A percentile compares a stretch with the other conserved stretches of the same genome.
phyloP scores from a whole-genome alignment of 331 rosid species.

The Rosa hybrid region DNA sequence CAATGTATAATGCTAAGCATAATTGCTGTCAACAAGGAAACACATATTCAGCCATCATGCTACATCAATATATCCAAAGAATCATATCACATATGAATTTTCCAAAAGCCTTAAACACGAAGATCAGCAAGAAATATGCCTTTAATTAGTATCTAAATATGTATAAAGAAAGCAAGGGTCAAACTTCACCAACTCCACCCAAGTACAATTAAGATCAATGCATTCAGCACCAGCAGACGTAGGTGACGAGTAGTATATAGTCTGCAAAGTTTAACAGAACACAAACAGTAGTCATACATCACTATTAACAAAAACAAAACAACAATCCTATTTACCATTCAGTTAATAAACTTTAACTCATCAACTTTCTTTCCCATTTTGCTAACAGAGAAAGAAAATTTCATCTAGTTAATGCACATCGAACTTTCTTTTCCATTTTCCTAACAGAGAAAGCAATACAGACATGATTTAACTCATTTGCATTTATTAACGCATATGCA shows the following conservation, averaged over 20 bases:
- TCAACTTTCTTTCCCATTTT: too few relatives aligned
- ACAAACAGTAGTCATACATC: neutral
- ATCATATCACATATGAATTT: neutral
- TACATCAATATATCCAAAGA: neutral
- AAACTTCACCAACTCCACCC: constrained; percentile 40
- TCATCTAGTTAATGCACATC: too few relatives aligned
- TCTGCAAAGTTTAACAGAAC: constrained; percentile 50
- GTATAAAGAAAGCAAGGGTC: neutral
- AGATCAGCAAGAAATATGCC: constrained; percentile 15
- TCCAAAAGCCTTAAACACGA: neutral
- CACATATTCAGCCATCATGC: neutral
- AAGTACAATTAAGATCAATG: constrained; percentile 86
- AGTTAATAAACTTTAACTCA: neutral
- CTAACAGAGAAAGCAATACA: too few relatives aligned
- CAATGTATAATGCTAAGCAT: constrained; percentile 14
- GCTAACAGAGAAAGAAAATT: too few relatives aligned
- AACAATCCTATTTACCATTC: neutral
- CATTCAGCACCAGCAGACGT: constrained; percentile 96
- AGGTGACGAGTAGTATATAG: constrained; percentile 81
- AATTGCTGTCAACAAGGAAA: constrained; percentile 15
- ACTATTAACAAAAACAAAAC: neutral
- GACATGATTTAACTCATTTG: too few relatives aligned
- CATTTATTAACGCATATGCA: too few relatives aligned
- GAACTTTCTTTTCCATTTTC: too few relatives aligned
- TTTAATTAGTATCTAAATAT: constrained; percentile 5